phyloP scores from a whole-genome alignment of 352 stramenopile species.

The Phytophthora tubulina region DNA sequence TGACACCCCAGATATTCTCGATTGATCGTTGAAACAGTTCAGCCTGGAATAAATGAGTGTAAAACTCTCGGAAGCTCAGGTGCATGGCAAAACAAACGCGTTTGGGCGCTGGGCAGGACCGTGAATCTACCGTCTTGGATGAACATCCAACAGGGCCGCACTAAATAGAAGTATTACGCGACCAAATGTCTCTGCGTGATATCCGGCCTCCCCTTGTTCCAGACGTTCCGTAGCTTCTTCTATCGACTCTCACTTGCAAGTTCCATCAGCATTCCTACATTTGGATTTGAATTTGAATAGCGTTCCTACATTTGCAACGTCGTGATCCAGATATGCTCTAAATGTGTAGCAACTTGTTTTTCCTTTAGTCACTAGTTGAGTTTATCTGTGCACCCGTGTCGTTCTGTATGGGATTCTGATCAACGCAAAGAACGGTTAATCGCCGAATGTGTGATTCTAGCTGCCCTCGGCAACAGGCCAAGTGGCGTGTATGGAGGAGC shows the following conservation, averaged over 20 bases:
- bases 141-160: slow-evolving; percentile 70
- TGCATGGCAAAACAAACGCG: slow-evolving; percentile 65
- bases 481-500: slow-evolving; percentile 51
- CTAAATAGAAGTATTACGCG: slow-evolving; percentile 62
- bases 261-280: slow-evolving; percentile 19
- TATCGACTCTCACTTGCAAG: slow-evolving; percentile 58
- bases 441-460: slow-evolving; percentile 67
- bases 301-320: too few species aligned
- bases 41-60: slow-evolving; percentile 72
- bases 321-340: not conserved
- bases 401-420: slow-evolving; percentile 79
- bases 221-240: slow-evolving; percentile 59
- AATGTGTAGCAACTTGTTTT: not conserved
- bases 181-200: slow-evolving; percentile 76
- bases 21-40: slow-evolving; percentile 81
- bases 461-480: slow-evolving; percentile 70
- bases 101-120: slow-evolving; percentile 43
- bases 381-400: slow-evolving; percentile 79
- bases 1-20: slow-evolving; percentile 42
- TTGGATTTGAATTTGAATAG: not conserved
- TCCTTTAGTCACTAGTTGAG: slow-evolving; percentile 63
- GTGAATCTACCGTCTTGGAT: slow-evolving; percentile 69
- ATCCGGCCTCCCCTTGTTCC: slow-evolving; percentile 64
- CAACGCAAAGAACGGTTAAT: slow-evolving; percentile 48
- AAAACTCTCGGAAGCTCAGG: slow-evolving; percentile 70